Evolutionary conservation across 495 filamentous ascomycete genomes (phyloP), one percentile per base, ranked within the genome.

Genomic region (Stereocaulon alpinum): DNA sequence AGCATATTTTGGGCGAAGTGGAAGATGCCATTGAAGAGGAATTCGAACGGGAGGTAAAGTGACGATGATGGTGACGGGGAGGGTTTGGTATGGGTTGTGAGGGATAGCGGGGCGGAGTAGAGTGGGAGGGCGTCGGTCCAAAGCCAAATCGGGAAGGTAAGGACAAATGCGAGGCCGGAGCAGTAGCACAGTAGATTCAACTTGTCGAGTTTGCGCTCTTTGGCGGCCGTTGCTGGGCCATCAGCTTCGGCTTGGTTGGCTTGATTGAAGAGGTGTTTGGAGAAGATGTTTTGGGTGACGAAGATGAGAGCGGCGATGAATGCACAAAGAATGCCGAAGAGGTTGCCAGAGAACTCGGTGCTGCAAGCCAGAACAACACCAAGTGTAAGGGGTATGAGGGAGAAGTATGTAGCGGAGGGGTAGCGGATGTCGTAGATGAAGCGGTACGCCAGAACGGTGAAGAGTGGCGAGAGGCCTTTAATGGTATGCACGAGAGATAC

Each of bases 221-320:
- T 62, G 45, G 71, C 76, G 60, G 77, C 81, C 20, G 69, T 72
- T 32, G 70, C 70, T 34, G 76, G 69, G 2, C 82, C 79, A 20
- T 94, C 86, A 17, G 83, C 80, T 70, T 96, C 91, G 2, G 86
- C 84, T 20, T 80, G 80, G 10, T 89, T 86, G 27, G 87, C 91
- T 70, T 96, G 91, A 69, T 96, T 97, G 79, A 99, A 99, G n/a
- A 99, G 81, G 57, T 89, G 89, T 70, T 99, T 99, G 17, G 92
- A 96, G 64, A 96, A 96, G 58, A 99, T 99, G 68, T 99, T 99
- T 68, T 99, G 93, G 0, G 90, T 95, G 17, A 99, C 93, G 69
- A 99, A 99, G 62, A 99, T 88, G 40, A 97, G 73, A 40, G 94
- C 88, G 30, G 86, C 89, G 18, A 87, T 74, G 40, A 97, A 84